Evolutionary conservation across 1,284 basidiomycete species (phyloP).

Genomic region (Clitocybe nebularis): DNA sequence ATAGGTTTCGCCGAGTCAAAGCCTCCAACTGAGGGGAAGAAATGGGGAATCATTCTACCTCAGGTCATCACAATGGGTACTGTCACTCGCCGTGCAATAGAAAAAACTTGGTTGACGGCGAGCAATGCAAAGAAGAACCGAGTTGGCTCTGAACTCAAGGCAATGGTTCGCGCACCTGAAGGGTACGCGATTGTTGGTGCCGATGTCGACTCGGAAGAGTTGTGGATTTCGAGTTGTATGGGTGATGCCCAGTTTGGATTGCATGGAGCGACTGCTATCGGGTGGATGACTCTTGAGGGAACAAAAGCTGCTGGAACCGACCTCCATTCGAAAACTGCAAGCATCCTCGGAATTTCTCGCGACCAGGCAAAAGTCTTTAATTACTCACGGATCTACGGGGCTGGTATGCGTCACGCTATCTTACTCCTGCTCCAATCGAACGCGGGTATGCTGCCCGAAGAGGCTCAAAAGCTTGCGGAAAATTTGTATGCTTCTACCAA

Average conservation of each 20-base stretch:
- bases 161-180: slow-evolving; percentile 92
- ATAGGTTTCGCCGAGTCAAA: slow-evolving; percentile 40
- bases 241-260: slow-evolving; percentile 98
- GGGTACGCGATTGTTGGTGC: slow-evolving; percentile 97
- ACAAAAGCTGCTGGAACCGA: slow-evolving; percentile 97
- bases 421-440: slow-evolving; percentile 88
- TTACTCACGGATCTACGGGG: slow-evolving; percentile 98
- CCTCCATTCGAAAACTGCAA: slow-evolving; percentile 95
- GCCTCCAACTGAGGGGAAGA: slow-evolving; percentile 29
- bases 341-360: slow-evolving; percentile 88
- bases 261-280: slow-evolving; percentile 95
- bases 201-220: slow-evolving; percentile 97
- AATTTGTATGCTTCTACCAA: slow-evolving; percentile 93
- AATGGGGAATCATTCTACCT: slow-evolving; percentile 90
- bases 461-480: slow-evolving; percentile 80
- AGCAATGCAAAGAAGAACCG: slow-evolving; percentile 98
- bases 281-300: slow-evolving; percentile 99
- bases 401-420: slow-evolving; percentile 92
- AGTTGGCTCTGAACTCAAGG: slow-evolving; percentile 95
- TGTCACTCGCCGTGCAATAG: slow-evolving; percentile 94
- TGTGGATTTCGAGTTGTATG: slow-evolving; percentile 99
- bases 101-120: slow-evolving; percentile 97
- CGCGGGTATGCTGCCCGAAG: slow-evolving; percentile 72
- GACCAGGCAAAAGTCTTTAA: slow-evolving; percentile 99
- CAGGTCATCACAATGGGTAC: slow-evolving; percentile 99